phyloP scores from a whole-genome alignment of 805 yeast species.

The Saturnispora ahearnii region DNA sequence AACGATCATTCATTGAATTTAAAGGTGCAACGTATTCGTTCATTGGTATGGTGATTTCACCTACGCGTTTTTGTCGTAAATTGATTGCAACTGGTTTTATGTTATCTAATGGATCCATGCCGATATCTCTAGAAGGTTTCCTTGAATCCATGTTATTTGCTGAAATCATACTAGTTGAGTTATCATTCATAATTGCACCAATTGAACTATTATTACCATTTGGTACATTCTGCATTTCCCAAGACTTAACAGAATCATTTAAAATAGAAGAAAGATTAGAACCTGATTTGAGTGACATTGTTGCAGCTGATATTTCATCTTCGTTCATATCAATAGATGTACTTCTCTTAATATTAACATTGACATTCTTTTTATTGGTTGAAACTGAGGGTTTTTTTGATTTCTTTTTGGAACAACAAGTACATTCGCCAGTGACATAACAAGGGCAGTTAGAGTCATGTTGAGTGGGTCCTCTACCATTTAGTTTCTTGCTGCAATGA shows the following conservation, averaged over 20 bases:
- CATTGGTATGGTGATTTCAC: slow-evolving; percentile 27
- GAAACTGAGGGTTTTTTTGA: slow-evolving; percentile 18
- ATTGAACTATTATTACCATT: neutral
- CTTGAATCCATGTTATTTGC: slow-evolving; percentile 13
- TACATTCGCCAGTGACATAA: slow-evolving; percentile 25
- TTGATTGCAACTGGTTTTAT: slow-evolving; percentile 11
- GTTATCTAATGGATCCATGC: slow-evolving; percentile 22
- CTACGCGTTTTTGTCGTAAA: slow-evolving; percentile 22
- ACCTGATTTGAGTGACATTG: neutral
- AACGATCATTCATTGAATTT: slow-evolving; percentile 28
- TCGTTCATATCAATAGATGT: neutral
- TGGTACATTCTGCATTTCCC: neutral
- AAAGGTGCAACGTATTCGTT: slow-evolving; percentile 31
- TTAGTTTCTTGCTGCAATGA: slow-evolving; percentile 50
- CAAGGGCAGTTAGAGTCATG: slow-evolving; percentile 28
- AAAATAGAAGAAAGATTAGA: neutral
- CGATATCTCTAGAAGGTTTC: slow-evolving; percentile 22
- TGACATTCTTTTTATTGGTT: slow-evolving; percentile 9
- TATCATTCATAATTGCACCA: slow-evolving; percentile 14
- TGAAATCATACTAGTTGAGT: slow-evolving; percentile 19
- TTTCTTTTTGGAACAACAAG: slow-evolving; percentile 24
- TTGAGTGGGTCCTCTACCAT: slow-evolving; percentile 14
- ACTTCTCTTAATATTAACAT: neutral
- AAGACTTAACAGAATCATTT: neutral
- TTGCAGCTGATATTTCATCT: neutral